Percentiles rank a stretch among this genome's conserved stretches.
phyloP scores from a whole-genome alignment of 1,284 basidiomycete species.

The Porogramme epimiltina region DNA sequence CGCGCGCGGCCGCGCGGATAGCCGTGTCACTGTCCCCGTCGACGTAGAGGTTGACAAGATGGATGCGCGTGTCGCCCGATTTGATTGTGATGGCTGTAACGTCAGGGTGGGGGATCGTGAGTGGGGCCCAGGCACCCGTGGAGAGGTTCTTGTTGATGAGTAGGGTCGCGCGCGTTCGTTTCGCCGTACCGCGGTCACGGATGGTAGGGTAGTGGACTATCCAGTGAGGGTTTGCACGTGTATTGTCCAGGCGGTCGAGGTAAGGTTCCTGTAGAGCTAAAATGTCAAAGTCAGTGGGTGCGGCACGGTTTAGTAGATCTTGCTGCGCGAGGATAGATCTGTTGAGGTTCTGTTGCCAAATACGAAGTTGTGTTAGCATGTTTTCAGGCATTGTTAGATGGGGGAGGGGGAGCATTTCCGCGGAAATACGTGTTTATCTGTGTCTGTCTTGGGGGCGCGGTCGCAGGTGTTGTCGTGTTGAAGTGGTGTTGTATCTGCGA shows the following conservation, averaged over 20 bases:
- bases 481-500: not conserved
- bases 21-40: constrained; percentile 26
- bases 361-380: not conserved
- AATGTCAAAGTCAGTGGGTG: constrained; percentile 29
- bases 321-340: constrained; percentile 28
- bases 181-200: constrained; percentile 6
- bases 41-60: constrained; percentile 41
- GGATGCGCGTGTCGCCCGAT: constrained; percentile 7
- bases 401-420: no score
- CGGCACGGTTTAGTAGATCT: constrained; percentile 23
- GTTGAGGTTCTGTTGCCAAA: constrained; percentile 34
- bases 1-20: constrained; percentile 15
- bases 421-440: no score
- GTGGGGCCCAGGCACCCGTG: constrained; percentile 27
- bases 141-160: constrained; percentile 31
- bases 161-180: constrained; percentile 25
- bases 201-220: constrained; percentile 28
- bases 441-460: no score
- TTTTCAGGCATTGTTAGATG: no score
- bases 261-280: constrained; percentile 38
- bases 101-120: constrained; percentile 28
- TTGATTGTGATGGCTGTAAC: constrained; percentile 32
- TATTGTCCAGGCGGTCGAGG: constrained; percentile 14
- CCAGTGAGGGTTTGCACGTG: constrained; percentile 21
- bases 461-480: not conserved